phyloP scores from a whole-genome alignment of 768 basidiomycete genomes.

The Psilocybe subaeruginosa region DNA sequence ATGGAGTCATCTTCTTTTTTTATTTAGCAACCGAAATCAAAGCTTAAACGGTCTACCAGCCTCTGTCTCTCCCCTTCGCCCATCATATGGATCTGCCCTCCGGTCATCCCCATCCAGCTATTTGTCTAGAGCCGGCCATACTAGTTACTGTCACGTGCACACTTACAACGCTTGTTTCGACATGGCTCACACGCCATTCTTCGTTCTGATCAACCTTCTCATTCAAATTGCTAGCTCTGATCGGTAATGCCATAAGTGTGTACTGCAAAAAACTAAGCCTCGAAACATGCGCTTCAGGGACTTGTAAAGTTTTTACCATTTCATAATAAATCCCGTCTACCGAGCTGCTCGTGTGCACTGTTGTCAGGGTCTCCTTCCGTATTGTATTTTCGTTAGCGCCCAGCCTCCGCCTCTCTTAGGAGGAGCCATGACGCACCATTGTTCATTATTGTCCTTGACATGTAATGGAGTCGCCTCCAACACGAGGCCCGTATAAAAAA shows the following conservation, averaged over 20 bases:
- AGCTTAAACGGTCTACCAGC: constrained; percentile 13
- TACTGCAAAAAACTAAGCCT: too few relatives aligned
- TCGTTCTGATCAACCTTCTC: constrained; percentile 5
- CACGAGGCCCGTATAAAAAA: constrained; percentile 4
- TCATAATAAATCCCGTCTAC: too few relatives aligned
- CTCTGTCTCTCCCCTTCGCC: too few relatives aligned
- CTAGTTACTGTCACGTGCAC: background rate
- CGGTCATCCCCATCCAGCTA: background rate
- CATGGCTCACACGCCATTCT: constrained; percentile 20
- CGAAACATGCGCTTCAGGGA: too few relatives aligned
- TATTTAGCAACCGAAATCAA: constrained; percentile 36
- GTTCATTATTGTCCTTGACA: constrained; percentile 21
- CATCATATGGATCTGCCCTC: background rate
- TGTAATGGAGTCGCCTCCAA: constrained; percentile 16
- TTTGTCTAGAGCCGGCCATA: background rate
- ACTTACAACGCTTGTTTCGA: constrained; percentile 14
- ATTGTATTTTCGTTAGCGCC: constrained; percentile 21
- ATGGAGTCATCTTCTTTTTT: constrained; percentile 36
- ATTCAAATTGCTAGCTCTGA: constrained; percentile 4
- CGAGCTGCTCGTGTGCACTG: background rate
- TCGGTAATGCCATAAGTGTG: background rate
- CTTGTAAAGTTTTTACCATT: too few relatives aligned
- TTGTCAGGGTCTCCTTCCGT: constrained; percentile 8
- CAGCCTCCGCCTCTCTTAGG: constrained; percentile 8
- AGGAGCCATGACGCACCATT: background rate